Conservation (phyloP, 2,329 filamentous ascomycete genomes). For the Epichloe festucae region DNA sequence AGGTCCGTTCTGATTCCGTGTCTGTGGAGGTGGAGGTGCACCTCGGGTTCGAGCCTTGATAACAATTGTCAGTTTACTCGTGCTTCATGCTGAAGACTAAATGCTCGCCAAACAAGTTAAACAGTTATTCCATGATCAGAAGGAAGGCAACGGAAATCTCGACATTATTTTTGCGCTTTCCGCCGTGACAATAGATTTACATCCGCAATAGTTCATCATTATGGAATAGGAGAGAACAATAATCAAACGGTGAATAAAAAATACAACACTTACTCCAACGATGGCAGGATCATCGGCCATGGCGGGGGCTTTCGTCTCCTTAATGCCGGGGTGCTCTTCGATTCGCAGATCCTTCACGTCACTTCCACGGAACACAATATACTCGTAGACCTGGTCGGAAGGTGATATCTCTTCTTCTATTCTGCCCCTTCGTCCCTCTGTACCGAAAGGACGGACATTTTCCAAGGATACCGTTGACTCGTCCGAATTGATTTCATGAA, state of each 20-base stretch:
- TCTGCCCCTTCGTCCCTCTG: conserved; percentile 73
- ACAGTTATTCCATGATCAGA: conserved; percentile 50
- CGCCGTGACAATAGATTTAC: conserved; percentile 70
- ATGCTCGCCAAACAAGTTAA: conserved; percentile 6
- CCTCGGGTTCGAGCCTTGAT: conserved; percentile 28
- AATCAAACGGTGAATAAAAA: conserved; percentile 1
- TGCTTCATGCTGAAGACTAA: not conserved
- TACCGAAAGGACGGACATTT: conserved; percentile 88
- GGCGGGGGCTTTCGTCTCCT: conserved; percentile 61
- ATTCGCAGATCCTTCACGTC: conserved; percentile 97
- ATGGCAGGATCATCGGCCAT: conserved; percentile 94
- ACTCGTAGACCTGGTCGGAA: conserved; percentile 87
- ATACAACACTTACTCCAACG: conserved; percentile 66
- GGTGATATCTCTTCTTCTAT: conserved; percentile 71
- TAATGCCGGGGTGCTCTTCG: conserved; percentile 64
- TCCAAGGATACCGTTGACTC: conserved; percentile 93
- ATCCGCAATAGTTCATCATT: conserved; percentile 97
- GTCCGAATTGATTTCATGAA: conserved; percentile 97
- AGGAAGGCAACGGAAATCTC: conserved; percentile 99
- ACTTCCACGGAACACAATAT: conserved; percentile 95
- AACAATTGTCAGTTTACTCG: conserved; percentile 11
- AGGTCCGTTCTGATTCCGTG: conserved; percentile 18
- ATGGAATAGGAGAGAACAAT: conserved; percentile 18
- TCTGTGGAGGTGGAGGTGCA: conserved; percentile 18
- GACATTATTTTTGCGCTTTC: conserved; percentile 93